phyloP scores from a whole-genome alignment of 345 rosid species.

The Cardamine occulta region DNA sequence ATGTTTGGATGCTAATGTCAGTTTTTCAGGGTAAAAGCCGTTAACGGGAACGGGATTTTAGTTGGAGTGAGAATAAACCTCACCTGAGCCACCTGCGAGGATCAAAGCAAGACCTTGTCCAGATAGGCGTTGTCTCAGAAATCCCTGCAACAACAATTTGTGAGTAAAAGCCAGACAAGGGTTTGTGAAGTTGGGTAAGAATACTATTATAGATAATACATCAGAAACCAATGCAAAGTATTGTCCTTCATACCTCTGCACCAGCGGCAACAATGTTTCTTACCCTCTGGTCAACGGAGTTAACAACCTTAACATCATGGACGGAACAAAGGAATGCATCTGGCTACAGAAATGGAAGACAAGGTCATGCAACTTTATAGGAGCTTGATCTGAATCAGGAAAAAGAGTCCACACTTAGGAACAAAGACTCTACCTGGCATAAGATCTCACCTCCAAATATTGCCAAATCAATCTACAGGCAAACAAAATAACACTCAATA shows the following conservation, averaged over 20 bases:
- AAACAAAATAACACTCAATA: slow-evolving; percentile 14
- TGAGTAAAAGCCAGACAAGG: slow-evolving; percentile 14
- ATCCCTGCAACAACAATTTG: slow-evolving; percentile 54
- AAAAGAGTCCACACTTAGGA: not conserved
- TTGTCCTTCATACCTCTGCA: slow-evolving; percentile 64
- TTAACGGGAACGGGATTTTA: not conserved
- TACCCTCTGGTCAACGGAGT: slow-evolving; percentile 71
- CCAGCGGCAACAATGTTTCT: slow-evolving; percentile 64
- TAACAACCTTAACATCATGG: slow-evolving; percentile 87
- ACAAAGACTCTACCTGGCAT: slow-evolving; percentile 76
- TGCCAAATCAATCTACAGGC: slow-evolving; percentile 81
- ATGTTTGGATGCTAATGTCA: slow-evolving; percentile 39
- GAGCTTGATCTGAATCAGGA: slow-evolving; percentile 22
- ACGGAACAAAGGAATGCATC: slow-evolving; percentile 98
- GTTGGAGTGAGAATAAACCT: slow-evolving; percentile 23
- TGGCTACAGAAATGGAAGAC: slow-evolving; percentile 67
- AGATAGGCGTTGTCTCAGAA: slow-evolving; percentile 85
- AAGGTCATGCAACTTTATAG: slow-evolving; percentile 20
- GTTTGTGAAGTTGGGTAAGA: not conserved
- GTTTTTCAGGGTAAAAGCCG: not conserved
- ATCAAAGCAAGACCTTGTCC: slow-evolving; percentile 98
- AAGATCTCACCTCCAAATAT: slow-evolving; percentile 90
- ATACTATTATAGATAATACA: slow-evolving; percentile 2
- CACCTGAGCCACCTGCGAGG: slow-evolving; percentile 96
- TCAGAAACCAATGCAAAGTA: slow-evolving; percentile 6